Evolutionary conservation across 2,329 filamentous ascomycete species (phyloP), one percentile per base, ranked within the genome.

Genomic region (Cytospora paraplurivora): DNA sequence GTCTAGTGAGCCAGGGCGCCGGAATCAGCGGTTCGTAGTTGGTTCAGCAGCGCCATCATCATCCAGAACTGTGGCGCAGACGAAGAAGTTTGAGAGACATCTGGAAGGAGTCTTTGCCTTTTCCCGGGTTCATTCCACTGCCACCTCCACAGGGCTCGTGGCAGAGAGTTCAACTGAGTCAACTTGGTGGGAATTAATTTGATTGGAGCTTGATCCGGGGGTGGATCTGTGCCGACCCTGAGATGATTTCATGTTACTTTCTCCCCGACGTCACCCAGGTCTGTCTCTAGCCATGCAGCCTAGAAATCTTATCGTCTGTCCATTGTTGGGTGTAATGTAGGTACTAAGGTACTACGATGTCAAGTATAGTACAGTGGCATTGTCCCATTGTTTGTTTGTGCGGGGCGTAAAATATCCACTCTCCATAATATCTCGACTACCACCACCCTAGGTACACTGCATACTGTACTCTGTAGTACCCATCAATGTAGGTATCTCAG

Each of bases 191-290:
- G n/a, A 19, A 17, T 2, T 21, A 27, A 27, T 47, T n/a, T 47
- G 44, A 47, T 47, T 47, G 44, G 44, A 21, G n/a, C 5, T 27
- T 47, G 10, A 47, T 47, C n/a, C 44, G 44, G 41, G 35, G 41
- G 44, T 21, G 44, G 44, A 47, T 47, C 44, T 47, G 44, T 47
- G 44, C n/a, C 44, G 21, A 47, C 44, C 44, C n/a, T 47, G 44
- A 4, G n/a, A 47, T 47, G 44, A 47, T 21, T 44, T 44, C 41
- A 47, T 47, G n/a, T n/a, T 4, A 19, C 41, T 44, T 44, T 44
- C n/a, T 17, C n/a, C 11, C n/a, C 44, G n/a, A 47, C 44, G 44
- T 47, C 44, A 47, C 44, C 21, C 44, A 21, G 19, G 19, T 19
- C n/a, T 21, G 44, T 47, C 44, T n/a, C 8, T 6, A n/a, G 4